Evolutionary conservation across 257 asterid genomes (phyloP).

Genomic region (Jasminum sambac): DNA sequence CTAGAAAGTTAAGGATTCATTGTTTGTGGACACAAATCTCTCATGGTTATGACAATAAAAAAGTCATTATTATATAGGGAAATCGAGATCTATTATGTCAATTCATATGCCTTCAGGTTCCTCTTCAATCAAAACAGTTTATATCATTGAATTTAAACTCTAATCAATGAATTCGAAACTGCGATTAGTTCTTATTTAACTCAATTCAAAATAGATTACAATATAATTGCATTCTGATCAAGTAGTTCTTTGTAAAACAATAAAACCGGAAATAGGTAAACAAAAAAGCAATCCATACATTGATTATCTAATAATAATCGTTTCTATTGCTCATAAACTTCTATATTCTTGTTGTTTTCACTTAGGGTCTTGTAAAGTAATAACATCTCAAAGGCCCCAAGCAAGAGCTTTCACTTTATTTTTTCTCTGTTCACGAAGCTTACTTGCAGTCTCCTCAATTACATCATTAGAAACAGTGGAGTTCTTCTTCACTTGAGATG

Average conservation of each 20-base stretch:
- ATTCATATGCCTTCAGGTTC: too few relatives aligned
- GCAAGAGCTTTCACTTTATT: conserved; percentile 66
- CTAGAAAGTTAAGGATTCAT: conserved; percentile 22
- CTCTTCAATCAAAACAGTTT: too few relatives aligned
- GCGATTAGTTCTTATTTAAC: too few relatives aligned
- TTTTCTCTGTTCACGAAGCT: conserved; percentile 49
- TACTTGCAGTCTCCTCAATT: conserved; percentile 55
- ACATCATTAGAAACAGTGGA: conserved; percentile 42
- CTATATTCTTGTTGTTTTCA: conserved; percentile 15
- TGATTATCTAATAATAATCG: background rate
- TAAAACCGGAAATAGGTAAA: conserved; percentile 8
- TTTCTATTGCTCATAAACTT: background rate
- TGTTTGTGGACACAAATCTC: conserved; percentile 26
- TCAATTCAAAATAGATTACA: too few relatives aligned
- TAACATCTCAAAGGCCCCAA: conserved; percentile 60
- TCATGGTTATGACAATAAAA: conserved; percentile 49
- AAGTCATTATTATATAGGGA: too few relatives aligned
- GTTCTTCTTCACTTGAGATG: conserved; percentile 39
- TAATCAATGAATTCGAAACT: too few relatives aligned
- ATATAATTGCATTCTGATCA: conserved; percentile 13
- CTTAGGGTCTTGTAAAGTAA: conserved; percentile 51
- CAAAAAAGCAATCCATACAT: conserved; percentile 10
- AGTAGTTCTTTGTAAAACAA: conserved; percentile 22
- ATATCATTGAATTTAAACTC: too few relatives aligned
- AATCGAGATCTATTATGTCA: too few relatives aligned